Percentiles rank a stretch among this genome's conserved stretches.
These are phyloP conservation scores for Aspergillus sclerotiicarbonarius DNA, from an alignment of 495 filamentous ascomycete species.

Conservation along the genomic window DNA sequence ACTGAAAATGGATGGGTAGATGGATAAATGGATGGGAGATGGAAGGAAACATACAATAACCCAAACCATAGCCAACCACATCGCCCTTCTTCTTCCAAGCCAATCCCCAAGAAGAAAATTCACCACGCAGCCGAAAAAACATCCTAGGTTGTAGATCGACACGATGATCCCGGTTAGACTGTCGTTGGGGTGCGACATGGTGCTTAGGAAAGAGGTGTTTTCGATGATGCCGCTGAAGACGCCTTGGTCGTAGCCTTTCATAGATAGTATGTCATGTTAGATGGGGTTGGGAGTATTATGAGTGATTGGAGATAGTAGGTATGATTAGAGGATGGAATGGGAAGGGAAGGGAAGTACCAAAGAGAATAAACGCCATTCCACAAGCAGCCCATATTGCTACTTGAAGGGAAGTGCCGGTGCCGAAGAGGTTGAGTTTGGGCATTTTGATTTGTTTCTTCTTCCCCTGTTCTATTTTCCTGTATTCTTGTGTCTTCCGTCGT, in stretches of 20 bases:
- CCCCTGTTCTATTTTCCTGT: no score
- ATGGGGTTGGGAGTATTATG: not conserved
- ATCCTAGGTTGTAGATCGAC: constrained; percentile 52
- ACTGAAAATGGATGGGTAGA: no score
- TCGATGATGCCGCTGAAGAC: constrained; percentile 51
- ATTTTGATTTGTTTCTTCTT: constrained; percentile 4
- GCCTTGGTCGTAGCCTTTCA: constrained; percentile 53
- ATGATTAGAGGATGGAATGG: not conserved
- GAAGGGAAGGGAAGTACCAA: constrained; percentile 9
- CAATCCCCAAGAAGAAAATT: constrained; percentile 47
- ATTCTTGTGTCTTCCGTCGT: no score
- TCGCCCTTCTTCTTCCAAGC: constrained; percentile 44
- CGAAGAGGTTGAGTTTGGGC: constrained; percentile 19
- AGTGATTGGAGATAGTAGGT: not conserved
- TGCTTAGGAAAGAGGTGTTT: constrained; percentile 46
- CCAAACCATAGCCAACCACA: constrained; percentile 39
- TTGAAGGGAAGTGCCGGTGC: constrained; percentile 19
- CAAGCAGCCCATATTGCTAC: constrained; percentile 23
- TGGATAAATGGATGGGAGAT: no score
- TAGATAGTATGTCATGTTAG: not conserved
- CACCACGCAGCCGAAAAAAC: constrained; percentile 45
- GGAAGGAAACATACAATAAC: constrained; percentile 32
- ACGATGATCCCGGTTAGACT: constrained; percentile 48
- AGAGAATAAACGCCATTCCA: constrained; percentile 26
- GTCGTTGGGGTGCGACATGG: constrained; percentile 41